Base-by-base conservation (phyloP, 2,329 filamentous ascomycete genomes). In the Trichoderma harzianum region DNA sequence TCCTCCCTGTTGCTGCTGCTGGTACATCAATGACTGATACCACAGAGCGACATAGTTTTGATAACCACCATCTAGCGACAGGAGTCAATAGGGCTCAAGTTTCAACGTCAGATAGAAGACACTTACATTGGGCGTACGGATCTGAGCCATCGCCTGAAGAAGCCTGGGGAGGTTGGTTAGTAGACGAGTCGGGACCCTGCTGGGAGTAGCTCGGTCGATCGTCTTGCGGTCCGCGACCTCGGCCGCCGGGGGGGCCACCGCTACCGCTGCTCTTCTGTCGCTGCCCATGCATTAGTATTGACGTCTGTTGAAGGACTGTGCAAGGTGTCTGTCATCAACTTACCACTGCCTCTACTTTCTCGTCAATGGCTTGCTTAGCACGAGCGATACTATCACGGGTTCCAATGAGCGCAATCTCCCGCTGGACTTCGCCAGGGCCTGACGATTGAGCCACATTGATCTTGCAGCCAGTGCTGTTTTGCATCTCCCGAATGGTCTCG, bases 401-500 rank as follows among this genome's bases (percentile, higher is more conserved):
- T 74, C 94, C 95, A 74, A 96, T 92, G 58, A 97, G 87, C 60
- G 93, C 93, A 78, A 97, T 97, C 80, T 97, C 93, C 78, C 94
- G 91, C 80, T 96, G 91, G 72, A 90, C 88, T 78, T 97, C 94
- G 75, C 89, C 88, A 64, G 92, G 91, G 18, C 92, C 92, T 43
- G 90, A 91, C 8, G 93, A 91, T 77, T 93, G 93, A 36, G 93
- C 93, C 30, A 97, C 94, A 77, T 97, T 97, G 85, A 97, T 97
- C 84, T 97, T 97, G 87, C 95, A 97, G 60, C 93, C 92, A 6
- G 93, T 96, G 36, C 85, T 88, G 78, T 90, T 92, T 81, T 97
- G 94, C 91, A 97, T 97, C 76, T 97, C 93, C 75, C 95, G 94
- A 79, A 97, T 97, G 0, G 94, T 97, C 83, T 97, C 94, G 75